Base-by-base conservation (phyloP, 2,329 filamentous ascomycete genomes). In the Zasmidium citrigriseum region DNA sequence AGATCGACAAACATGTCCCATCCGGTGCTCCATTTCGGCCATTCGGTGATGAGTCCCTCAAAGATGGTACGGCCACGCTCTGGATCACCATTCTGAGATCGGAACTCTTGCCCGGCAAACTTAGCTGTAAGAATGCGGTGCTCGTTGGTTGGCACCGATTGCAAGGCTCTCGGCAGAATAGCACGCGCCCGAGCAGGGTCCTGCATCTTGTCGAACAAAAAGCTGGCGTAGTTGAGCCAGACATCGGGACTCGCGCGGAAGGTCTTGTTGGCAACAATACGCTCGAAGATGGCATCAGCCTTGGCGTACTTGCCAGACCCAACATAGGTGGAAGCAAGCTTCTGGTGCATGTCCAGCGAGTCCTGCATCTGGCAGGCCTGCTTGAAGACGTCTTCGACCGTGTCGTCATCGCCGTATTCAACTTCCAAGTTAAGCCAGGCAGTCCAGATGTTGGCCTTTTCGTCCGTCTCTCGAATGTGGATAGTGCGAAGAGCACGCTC, bases 1-100 rank as follows among this genome's bases (percentile, higher is more conserved):
- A 97, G 82, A 71, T 96, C 92, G 1, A 97, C 78, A 64, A 96
- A 87, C 75, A 96, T 88, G 75, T 91, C 95, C 93, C 93, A 98
- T 52, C 98, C 80, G 72, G 97, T 92, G 59, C 91, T 86, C 73
- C 91, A 90, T 80, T 96, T 96, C 47, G 92, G 91, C 79, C 89
- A 96, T 3, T 89, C 88, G 34, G 86, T 84, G 7, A 99, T 82
- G 9, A 99, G 82, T 41, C 89, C 89, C 75, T 97, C 93, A 68
- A 98, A 98, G 71, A 98, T 88, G 23, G 96, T 99, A 18, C 96
- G 89, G 10, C 95, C 95, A 58, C 91, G 90, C 77, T 99, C 96
- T 2, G 91, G 81, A 68, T 96, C 90, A 55, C 93, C 93, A 68
- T 89, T 86, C 7, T 86, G 76, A 11, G 90, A 93, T 64, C 87